Base-by-base conservation (phyloP, 164 flowering plant species). In the Chloranthus sessilifolius region DNA sequence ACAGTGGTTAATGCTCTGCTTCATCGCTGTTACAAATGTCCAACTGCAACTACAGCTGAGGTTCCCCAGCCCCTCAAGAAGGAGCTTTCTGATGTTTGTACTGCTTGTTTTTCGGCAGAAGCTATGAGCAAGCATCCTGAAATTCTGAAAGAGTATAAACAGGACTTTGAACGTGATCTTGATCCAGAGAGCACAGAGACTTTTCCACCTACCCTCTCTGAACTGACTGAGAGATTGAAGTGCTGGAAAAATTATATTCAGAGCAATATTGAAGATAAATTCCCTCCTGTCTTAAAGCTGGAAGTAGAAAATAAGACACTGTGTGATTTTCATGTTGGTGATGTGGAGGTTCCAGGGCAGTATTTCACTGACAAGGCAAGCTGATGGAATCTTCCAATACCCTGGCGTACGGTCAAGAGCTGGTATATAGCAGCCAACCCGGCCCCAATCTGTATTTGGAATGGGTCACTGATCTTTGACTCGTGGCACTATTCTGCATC, bases 331-430 rank as follows among this genome's bases (percentile, higher is more conserved):
- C 87, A 94, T 78, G 90, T 87, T 40, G 95, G 89, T 60, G 99
- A 94, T 75, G 99, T 94, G 35, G 99, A 94, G 69, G 84, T 94
- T 56, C 99, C 99, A 3, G 99, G 99, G 47, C 96, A 87, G 69
- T 94, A 94, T 63, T 94, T 89, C 45, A 53, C 73, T 20, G 97
- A 89, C 64, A 97, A 94, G 87, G 99, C 85, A 62, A 48, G 58
- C 28, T 44, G 14, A 31, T n/a, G n/a, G n/a, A n/a, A n/a, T n/a
- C n/a, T n/a, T n/a, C n/a, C n/a, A n/a, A n/a, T n/a, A n/a, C n/a
- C n/a, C n/a, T n/a, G n/a, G n/a, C n/a, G n/a, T n/a, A n/a, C n/a
- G n/a, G n/a, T n/a, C n/a, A n/a, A n/a, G n/a, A n/a, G n/a, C n/a
- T n/a, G n/a, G n/a, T n/a, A n/a, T n/a, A n/a, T n/a, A n/a, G n/a